Percentiles rank a stretch among this genome's conserved stretches.
These are phyloP conservation scores for Tephrocybe sp. DNA, from an alignment of 768 basidiomycete genomes.

Conservation along the genomic window DNA sequence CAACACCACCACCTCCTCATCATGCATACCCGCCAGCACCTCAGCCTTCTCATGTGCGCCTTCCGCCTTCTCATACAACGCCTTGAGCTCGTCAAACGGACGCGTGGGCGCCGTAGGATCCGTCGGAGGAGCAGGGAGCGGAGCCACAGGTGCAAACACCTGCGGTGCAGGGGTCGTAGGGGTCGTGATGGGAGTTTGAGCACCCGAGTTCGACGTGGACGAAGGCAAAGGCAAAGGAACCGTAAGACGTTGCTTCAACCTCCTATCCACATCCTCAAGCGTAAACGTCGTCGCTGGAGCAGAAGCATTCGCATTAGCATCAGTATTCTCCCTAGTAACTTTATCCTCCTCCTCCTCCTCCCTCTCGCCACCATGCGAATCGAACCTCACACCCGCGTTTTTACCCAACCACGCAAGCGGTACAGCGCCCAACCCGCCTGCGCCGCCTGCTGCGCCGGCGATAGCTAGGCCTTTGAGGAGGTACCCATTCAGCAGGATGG, in stretches of 20 bases:
- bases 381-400: conserved; percentile 15
- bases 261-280: conserved; percentile 55
- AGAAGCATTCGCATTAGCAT: neutral
- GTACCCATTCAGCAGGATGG: conserved; percentile 89
- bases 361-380: conserved; percentile 7
- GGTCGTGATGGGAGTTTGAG: neutral
- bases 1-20: conserved; percentile 90
- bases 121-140: conserved; percentile 2
- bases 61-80: conserved; percentile 72
- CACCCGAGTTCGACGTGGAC: neutral
- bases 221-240: neutral
- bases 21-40: conserved; percentile 63
- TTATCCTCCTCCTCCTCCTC: conserved; percentile 5
- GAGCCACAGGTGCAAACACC: conserved; percentile 7
- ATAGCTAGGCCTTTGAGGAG: conserved; percentile 72
- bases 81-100: conserved; percentile 72
- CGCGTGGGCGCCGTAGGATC: conserved; percentile 31
- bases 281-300: conserved; percentile 46
- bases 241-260: conserved; percentile 37
- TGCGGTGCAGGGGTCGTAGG: neutral
- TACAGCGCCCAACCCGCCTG: conserved; percentile 20
- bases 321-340: neutral
- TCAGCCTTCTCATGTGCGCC: conserved; percentile 43
- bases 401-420: conserved; percentile 26
- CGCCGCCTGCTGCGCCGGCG: conserved; percentile 49